Evolutionary conservation across 495 filamentous ascomycete species (phyloP).

Genomic region (Penicillium cosmopolitanum): DNA sequence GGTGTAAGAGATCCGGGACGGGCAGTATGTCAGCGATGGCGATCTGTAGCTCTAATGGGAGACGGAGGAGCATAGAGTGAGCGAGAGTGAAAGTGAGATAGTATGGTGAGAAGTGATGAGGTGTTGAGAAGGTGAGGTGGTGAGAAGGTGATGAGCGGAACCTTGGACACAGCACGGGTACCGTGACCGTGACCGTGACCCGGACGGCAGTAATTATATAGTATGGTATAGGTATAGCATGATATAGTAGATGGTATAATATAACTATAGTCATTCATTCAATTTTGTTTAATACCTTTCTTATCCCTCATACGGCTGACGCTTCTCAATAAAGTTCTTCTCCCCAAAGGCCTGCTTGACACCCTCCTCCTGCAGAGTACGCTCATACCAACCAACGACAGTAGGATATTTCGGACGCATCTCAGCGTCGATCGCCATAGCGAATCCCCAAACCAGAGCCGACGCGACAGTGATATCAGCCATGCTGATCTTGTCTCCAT

Average conservation of each 20-base stretch:
- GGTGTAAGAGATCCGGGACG: conserved; percentile 57
- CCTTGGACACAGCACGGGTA: too few species aligned
- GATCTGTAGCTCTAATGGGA: conserved; percentile 62
- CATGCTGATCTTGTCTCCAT: conserved; percentile 51
- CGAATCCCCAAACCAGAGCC: conserved; percentile 41
- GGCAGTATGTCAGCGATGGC: conserved; percentile 58
- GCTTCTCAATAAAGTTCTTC: conserved; percentile 49
- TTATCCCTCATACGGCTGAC: conserved; percentile 23
- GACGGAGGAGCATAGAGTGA: conserved; percentile 6
- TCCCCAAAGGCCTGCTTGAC: conserved; percentile 55
- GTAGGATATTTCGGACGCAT: conserved; percentile 50
- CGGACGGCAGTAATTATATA: too few species aligned
- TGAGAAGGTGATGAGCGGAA: too few species aligned
- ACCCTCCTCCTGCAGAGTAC: conserved; percentile 45
- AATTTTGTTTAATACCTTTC: neutral
- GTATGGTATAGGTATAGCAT: too few species aligned
- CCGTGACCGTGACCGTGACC: too few species aligned
- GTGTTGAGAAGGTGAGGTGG: too few species aligned
- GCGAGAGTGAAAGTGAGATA: too few species aligned
- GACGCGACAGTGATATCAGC: conserved; percentile 56
- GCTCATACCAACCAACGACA: conserved; percentile 48
- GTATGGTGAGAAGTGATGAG: too few species aligned
- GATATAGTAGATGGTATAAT: too few species aligned
- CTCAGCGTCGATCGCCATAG: conserved; percentile 52
- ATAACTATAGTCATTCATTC: neutral